Evolutionary conservation across 1,139 yeast species (phyloP).

Genomic region (Candida dubliniensis): DNA sequence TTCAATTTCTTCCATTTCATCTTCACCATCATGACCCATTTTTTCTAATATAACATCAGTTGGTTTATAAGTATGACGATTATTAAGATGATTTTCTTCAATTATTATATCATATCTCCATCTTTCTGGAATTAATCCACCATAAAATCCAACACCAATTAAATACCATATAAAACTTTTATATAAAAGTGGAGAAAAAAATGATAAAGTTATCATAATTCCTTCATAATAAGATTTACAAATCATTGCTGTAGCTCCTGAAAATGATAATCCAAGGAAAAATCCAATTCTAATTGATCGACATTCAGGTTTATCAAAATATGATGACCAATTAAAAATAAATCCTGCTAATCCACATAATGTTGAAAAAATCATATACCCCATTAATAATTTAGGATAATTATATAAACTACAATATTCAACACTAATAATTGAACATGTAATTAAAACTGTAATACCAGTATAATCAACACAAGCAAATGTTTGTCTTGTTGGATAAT

Average conservation of each 20-base stretch:
- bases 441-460: constrained; percentile 86
- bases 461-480: constrained; percentile 95
- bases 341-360: constrained; percentile 73
- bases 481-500: constrained; percentile 58
- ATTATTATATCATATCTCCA: constrained; percentile 69
- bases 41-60: constrained; percentile 38
- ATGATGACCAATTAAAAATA: constrained; percentile 84
- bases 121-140: constrained; percentile 86
- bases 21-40: constrained; percentile 42
- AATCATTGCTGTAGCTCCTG: constrained; percentile 69
- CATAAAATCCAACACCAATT: constrained; percentile 84
- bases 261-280: constrained; percentile 73
- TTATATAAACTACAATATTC: constrained; percentile 78
- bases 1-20: constrained; percentile 46
- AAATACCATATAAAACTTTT: constrained; percentile 74
- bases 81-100: constrained; percentile 31
- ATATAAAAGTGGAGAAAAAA: constrained; percentile 60
- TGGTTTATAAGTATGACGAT: constrained; percentile 31
- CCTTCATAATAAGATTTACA: constrained; percentile 62
- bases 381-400: constrained; percentile 47
- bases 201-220: constrained; percentile 44
- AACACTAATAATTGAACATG: constrained; percentile 85
- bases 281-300: constrained; percentile 79
- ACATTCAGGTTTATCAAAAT: constrained; percentile 84
- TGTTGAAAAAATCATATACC: constrained; percentile 61